Percentiles rank a stretch among this genome's conserved stretches.
Conservation (phyloP, 2,329 filamentous ascomycete genomes). For the Ceratocystis variospora region DNA sequence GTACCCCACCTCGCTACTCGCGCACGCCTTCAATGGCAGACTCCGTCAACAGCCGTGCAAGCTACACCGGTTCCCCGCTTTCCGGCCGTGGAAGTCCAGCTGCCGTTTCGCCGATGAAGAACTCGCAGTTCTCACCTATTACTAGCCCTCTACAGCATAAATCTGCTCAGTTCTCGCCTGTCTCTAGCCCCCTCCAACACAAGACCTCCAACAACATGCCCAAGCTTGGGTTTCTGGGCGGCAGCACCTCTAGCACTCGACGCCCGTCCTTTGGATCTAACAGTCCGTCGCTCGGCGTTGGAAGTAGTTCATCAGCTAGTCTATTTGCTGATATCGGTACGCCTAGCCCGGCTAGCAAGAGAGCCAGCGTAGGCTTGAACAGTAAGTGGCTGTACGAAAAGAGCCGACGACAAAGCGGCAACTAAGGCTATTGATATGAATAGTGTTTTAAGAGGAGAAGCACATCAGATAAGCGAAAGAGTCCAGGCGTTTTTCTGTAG, state of each 20-base stretch:
- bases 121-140: conserved; percentile 35
- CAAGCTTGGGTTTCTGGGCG: conserved; percentile 10
- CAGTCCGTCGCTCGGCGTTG: conserved; percentile 34
- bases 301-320: conserved; percentile 32
- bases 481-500: neutral
- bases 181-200: conserved; percentile 28
- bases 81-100: conserved; percentile 42
- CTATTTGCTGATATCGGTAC: conserved; percentile 48
- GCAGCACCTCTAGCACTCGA: conserved; percentile 18
- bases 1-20: conserved; percentile 77
- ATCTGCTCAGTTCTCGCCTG: conserved; percentile 35
- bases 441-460: neutral
- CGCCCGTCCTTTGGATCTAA: conserved; percentile 50
- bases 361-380: conserved; percentile 64
- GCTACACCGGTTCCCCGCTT: conserved; percentile 44
- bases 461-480: neutral
- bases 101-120: conserved; percentile 22
- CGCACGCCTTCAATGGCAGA: conserved; percentile 53
- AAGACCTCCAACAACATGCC: conserved; percentile 29
- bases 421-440: conserved; percentile 27
- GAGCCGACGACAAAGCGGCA: conserved; percentile 43
- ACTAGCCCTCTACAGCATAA: conserved; percentile 53
- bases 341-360: conserved; percentile 56
- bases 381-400: conserved; percentile 93
- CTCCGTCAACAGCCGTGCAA: conserved; percentile 47